Base-by-base conservation (phyloP, 176 grass and related monocot species). In the Microstegium vimineum region DNA sequence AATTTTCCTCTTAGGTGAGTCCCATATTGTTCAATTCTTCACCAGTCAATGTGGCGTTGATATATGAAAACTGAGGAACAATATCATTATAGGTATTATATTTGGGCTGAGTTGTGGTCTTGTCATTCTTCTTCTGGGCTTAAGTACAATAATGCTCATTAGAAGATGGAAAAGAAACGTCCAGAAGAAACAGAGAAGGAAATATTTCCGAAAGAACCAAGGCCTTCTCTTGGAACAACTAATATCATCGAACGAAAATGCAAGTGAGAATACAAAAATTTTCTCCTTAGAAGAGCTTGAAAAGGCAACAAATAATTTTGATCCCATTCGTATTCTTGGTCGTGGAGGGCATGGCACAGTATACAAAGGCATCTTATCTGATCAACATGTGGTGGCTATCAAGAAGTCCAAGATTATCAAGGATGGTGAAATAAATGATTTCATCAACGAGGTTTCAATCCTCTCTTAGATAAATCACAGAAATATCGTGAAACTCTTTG, bases 341-440 rank as follows among this genome's bases (percentile, higher is more conserved):
- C n/a, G 8, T 26, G 68, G 68, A 71, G 68, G 68, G n/a, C 67
- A 70, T 70, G 37, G 67, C 22, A 70, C 67, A 5, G 67, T 70
- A 42, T 70, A 70, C 11, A 70, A 71, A 15, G 68, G 68, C 38
- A 71, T 71, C 0, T 8, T 71, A 3, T 42, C 68, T 43, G 12
- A 71, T 2, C 68, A 71, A 27, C 38, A 13, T 8, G 68, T 71
- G 68, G 68, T 71, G 9, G 38, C 68, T 42, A 71, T 71, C 6
- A 71, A 71, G n/a, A 71, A 42, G 5, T 26, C 68, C 36, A 71
- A 26, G 68, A 2, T 2, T 0, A 71, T 71, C 37, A 71, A 14
- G 38, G 68, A 71, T 1, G 68, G 68, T 16, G 68, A 71, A 2
- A 71, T 71, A n/a, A 71, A 27, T 8, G 68, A 43, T 43, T 71